Conservation (phyloP, 805 yeast species). For the Saccharomyces mikatae region DNA sequence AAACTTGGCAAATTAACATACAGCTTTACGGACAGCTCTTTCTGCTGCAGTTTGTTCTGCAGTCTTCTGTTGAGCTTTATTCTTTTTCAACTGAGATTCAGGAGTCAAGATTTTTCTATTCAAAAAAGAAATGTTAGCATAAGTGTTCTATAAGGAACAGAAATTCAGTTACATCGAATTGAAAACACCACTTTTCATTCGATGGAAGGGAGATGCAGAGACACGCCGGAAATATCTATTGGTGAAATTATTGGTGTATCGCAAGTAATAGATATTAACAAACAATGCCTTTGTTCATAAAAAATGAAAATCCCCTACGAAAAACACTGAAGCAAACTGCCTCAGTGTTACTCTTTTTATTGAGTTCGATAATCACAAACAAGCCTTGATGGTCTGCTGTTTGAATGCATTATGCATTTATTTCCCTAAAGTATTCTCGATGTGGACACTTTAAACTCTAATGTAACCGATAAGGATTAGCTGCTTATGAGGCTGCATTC, state of each 20-base stretch:
- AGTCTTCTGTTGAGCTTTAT: slow-evolving; percentile 69
- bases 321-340: background rate
- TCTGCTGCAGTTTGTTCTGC: slow-evolving; percentile 74
- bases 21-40: slow-evolving; percentile 69
- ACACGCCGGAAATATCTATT: slow-evolving; percentile 19
- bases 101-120: slow-evolving; percentile 46
- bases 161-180: slow-evolving; percentile 33
- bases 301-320: background rate
- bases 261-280: background rate
- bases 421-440: background rate
- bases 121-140: slow-evolving; percentile 3
- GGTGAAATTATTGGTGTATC: background rate
- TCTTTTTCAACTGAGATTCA: slow-evolving; percentile 79
- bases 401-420: background rate
- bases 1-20: slow-evolving; percentile 42
- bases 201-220: slow-evolving; percentile 34
- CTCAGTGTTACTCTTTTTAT: background rate
- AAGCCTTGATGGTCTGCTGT: background rate
- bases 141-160: background rate
- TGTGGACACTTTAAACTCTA: background rate
- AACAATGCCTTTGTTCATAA: background rate
- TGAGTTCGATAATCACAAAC: background rate
- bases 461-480: background rate
- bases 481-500: background rate
- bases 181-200: slow-evolving; percentile 36